Conservation (phyloP, 2,329 filamentous ascomycete genomes). For the Xylaria sp. region DNA sequence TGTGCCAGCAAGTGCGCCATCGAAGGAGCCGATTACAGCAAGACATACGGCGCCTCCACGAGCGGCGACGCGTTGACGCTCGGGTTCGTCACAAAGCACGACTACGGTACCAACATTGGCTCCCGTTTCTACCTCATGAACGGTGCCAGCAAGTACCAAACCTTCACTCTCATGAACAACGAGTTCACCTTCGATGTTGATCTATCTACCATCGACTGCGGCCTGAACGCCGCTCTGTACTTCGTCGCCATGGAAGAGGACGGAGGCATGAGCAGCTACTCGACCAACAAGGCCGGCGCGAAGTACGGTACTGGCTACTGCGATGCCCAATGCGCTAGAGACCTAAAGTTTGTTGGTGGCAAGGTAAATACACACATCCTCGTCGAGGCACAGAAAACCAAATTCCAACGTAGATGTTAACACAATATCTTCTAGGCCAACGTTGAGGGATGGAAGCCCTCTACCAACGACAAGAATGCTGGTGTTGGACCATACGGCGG, state of each 20-base stretch:
- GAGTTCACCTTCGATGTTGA: constrained; percentile 75
- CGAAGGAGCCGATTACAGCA: constrained; percentile 59
- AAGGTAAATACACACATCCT: constrained; percentile 39
- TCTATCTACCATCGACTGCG: constrained; percentile 68
- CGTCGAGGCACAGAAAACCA: background rate
- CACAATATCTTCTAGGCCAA: constrained; percentile 51
- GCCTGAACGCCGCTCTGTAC: constrained; percentile 73
- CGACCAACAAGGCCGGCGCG: constrained; percentile 57
- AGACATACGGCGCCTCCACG: constrained; percentile 61
- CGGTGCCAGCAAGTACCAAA: constrained; percentile 66
- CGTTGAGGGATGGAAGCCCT: constrained; percentile 61
- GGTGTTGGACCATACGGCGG: constrained; percentile 63
- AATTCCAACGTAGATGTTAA: constrained; percentile 15
- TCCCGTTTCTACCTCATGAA: constrained; percentile 69
- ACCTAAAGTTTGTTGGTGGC: constrained; percentile 66
- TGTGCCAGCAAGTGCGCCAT: constrained; percentile 59
- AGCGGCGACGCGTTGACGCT: constrained; percentile 60
- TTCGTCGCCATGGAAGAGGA: constrained; percentile 66
- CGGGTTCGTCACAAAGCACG: constrained; percentile 64
- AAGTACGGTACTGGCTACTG: constrained; percentile 69
- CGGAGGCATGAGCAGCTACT: constrained; percentile 61
- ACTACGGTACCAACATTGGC: constrained; percentile 55
- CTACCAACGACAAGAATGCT: constrained; percentile 61
- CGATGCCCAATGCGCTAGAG: constrained; percentile 60
- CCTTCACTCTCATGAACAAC: constrained; percentile 67